These are phyloP conservation scores for Musa balbisiana DNA, from an alignment of 202 grass and related monocot genomes.

Conservation along the genomic window DNA sequence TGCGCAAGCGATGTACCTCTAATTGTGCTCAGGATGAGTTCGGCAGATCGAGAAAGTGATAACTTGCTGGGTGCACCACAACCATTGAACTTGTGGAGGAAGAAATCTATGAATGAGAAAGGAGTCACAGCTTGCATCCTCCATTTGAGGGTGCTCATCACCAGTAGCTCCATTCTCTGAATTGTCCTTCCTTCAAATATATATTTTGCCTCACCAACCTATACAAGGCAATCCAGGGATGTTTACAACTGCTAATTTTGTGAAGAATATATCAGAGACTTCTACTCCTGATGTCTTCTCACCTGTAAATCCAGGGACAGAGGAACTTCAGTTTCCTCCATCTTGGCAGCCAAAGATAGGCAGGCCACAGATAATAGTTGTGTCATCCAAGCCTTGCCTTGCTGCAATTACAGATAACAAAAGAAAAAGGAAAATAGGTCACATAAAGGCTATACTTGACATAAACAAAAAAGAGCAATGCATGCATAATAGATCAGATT, in stretches of 20 bases:
- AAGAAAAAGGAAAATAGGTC: not conserved
- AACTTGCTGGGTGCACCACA: constrained; percentile 30
- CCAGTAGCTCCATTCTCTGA: constrained; percentile 90
- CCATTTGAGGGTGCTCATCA: constrained; percentile 82
- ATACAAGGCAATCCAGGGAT: not conserved
- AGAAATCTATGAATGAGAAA: constrained; percentile 84
- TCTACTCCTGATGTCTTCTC: constrained; percentile 9
- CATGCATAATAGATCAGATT: not conserved
- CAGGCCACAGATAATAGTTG: constrained; percentile 75
- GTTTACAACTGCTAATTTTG: not conserved
- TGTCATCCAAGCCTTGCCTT: constrained; percentile 65
- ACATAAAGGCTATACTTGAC: not conserved
- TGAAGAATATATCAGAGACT: not conserved
- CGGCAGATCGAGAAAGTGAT: constrained; percentile 12
- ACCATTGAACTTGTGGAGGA: constrained; percentile 57
- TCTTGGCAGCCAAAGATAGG: constrained; percentile 86
- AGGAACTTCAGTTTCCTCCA: constrained; percentile 67
- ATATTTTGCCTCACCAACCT: constrained; percentile 57
- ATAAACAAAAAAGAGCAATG: not conserved
- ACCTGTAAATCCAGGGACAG: constrained; percentile 76
- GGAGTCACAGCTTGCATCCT: constrained; percentile 89
- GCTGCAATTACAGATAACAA: constrained; percentile 35
- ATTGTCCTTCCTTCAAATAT: constrained; percentile 85
- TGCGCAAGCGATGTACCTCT: constrained; percentile 37
- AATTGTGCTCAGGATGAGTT: constrained; percentile 46